Evolutionary conservation across 495 filamentous ascomycete genomes (phyloP).

Genomic region (Penicillium verhagenii): DNA sequence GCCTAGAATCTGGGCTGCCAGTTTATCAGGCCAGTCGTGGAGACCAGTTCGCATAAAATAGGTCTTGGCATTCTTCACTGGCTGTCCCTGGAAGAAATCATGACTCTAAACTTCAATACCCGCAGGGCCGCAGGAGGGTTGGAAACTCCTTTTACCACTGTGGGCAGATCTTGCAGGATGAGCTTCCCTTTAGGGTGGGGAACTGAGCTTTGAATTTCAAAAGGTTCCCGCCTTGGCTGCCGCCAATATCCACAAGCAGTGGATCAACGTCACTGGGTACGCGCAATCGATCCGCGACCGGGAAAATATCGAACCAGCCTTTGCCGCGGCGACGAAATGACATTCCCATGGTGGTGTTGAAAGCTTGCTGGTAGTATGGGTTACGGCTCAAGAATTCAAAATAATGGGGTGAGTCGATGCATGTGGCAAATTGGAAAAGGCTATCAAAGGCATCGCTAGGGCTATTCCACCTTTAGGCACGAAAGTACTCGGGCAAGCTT

Average conservation of each 20-base stretch:
- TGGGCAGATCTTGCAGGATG: constrained; percentile 53
- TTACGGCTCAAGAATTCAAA: constrained; percentile 14
- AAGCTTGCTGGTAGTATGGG: constrained; percentile 16
- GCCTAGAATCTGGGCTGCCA: constrained; percentile 40
- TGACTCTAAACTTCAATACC: constrained; percentile 36
- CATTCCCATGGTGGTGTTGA: constrained; percentile 22
- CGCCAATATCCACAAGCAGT: constrained; percentile 54
- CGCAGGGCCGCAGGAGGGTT: constrained; percentile 12
- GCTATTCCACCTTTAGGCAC: constrained; percentile 8
- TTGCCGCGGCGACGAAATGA: constrained; percentile 15
- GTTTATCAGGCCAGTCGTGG: constrained; percentile 50
- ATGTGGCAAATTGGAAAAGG: constrained; percentile 18
- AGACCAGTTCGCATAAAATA: constrained; percentile 40
- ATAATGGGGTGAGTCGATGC: constrained; percentile 12
- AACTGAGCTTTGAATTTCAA: constrained; percentile 47
- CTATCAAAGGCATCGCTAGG: constrained; percentile 14
- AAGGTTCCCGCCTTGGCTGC: constrained; percentile 53
- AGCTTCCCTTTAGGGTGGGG: constrained; percentile 43
- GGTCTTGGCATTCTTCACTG: constrained; percentile 31
- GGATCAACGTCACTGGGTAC: constrained; percentile 1
- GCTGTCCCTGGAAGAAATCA: constrained; percentile 52
- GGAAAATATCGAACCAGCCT: constrained; percentile 24
- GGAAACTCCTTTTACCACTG: constrained; percentile 34
- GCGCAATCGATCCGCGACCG: constrained; percentile 3
- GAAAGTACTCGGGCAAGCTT: constrained; percentile 17